Base-by-base conservation (phyloP, 1,284 basidiomycete species). In the Rhodotorula glutinis region DNA sequence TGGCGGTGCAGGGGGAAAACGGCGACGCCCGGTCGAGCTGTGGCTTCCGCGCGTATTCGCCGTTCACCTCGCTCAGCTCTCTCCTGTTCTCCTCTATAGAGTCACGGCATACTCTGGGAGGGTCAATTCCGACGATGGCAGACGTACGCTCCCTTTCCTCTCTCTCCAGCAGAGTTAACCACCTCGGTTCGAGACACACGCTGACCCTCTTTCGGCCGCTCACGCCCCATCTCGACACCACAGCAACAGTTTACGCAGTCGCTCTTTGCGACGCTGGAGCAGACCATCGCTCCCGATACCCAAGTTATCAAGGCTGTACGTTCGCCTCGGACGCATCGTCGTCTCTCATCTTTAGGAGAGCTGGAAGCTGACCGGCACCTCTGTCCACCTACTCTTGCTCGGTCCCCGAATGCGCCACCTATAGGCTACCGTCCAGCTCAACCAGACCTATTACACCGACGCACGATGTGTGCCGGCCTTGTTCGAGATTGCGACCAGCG, bases 401-500 rank as follows among this genome's bases (percentile, higher is more conserved):
- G n/a, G 14, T 1, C 4, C n/a, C n/a, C 49, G 27, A 13, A 10
- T 21, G 64, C 25, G n/a, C 66, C 69, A n/a, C 29, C n/a, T 67
- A 62, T 65, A 96, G 92, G 94, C 95, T 11, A 99, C 95, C 21
- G 86, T 92, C 25, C 86, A 88, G 75, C 84, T 99, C 65, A 95
- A 94, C 80, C 87, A 87, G 72, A 88, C 92, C 62, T 96, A 86
- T 82, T 97, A 92, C 86, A 94, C 92, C 82, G 87, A 88, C 77
- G 85, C 92, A 23, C 82, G 85, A 80, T 96, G 92, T 78, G 92
- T 99, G 69, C 87, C 94, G 59, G 92, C 91, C 38, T 86, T 99
- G 47, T 91, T 92, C 70, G 88, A 87, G 77, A 91, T 98, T 77
- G 84, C 94, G 62, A 88, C 90, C 43, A 89, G 86, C 76, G 90